phyloP scores from a whole-genome alignment of 2,329 filamentous ascomycete species.

The Aspergillus sp. region DNA sequence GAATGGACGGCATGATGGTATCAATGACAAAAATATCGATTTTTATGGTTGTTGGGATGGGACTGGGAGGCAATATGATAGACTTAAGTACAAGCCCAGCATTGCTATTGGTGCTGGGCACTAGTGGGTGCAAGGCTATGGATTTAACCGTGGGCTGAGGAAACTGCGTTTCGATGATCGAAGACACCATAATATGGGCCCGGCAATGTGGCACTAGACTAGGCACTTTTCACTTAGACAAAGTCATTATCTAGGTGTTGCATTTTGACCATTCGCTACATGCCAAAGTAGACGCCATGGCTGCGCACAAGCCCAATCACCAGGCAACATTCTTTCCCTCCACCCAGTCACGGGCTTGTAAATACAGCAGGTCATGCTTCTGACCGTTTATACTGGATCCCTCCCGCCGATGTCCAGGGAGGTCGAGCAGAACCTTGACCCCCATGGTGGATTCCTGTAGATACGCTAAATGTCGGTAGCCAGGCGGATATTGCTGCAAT shows the following conservation, averaged over 20 bases:
- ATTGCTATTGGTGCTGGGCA: no score
- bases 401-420: conserved; percentile 45
- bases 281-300: no score
- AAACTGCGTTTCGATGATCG: no score
- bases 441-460: conserved; percentile 48
- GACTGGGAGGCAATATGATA: not conserved
- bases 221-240: no score
- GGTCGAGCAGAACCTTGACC: conserved; percentile 42
- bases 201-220: no score
- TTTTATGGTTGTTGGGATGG: no score
- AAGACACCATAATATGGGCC: no score
- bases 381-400: conserved; percentile 32
- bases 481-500: conserved; percentile 40
- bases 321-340: conserved; percentile 32
- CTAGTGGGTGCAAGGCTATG: no score
- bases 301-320: not conserved
- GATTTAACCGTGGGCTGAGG: no score
- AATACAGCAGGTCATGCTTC: conserved; percentile 48
- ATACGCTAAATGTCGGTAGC: conserved; percentile 45
- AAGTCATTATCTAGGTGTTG: no score
- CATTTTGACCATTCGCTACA: no score
- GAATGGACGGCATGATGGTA: not conserved
- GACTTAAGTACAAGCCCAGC: not conserved
- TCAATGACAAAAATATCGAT: no score
- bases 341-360: conserved; percentile 44